These are phyloP conservation scores for Alternaria postmessia DNA, from an alignment of 2,329 filamentous ascomycete species.

Conservation along the genomic window DNA sequence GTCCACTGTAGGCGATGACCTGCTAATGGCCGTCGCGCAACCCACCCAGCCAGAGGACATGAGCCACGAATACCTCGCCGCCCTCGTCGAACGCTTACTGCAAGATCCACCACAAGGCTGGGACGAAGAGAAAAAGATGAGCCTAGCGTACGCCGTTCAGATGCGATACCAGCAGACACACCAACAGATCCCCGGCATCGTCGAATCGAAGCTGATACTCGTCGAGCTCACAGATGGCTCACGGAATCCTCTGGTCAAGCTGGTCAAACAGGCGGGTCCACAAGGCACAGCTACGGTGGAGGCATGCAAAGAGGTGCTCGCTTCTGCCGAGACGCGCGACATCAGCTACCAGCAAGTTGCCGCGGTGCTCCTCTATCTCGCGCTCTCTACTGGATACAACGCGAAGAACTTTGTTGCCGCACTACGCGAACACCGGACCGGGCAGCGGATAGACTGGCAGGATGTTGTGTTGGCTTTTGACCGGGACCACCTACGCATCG, in stretches of 20 bases:
- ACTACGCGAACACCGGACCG: conserved; percentile 63
- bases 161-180: conserved; percentile 71
- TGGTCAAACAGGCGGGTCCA: conserved; percentile 77
- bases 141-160: conserved; percentile 68
- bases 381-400: conserved; percentile 69
- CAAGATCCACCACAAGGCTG: conserved; percentile 88
- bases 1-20: conserved; percentile 77
- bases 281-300: conserved; percentile 81
- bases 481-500: conserved; percentile 76
- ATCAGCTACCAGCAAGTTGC: conserved; percentile 85
- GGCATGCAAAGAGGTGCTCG: conserved; percentile 67
- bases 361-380: conserved; percentile 76
- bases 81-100: conserved; percentile 85
- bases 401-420: conserved; percentile 72
- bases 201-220: conserved; percentile 75
- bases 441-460: conserved; percentile 68
- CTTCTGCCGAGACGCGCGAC: conserved; percentile 65
- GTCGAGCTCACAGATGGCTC: conserved; percentile 69
- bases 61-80: conserved; percentile 73
- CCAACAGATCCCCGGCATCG: conserved; percentile 71
- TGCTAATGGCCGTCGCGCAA: conserved; percentile 77
- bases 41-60: conserved; percentile 71
- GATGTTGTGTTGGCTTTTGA: conserved; percentile 83
- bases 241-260: conserved; percentile 66
- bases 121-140: conserved; percentile 75